Evolutionary conservation across 148 eudicot genomes (phyloP), one percentile per base, ranked within the genome.

Genomic region (Persicaria maculosa): DNA sequence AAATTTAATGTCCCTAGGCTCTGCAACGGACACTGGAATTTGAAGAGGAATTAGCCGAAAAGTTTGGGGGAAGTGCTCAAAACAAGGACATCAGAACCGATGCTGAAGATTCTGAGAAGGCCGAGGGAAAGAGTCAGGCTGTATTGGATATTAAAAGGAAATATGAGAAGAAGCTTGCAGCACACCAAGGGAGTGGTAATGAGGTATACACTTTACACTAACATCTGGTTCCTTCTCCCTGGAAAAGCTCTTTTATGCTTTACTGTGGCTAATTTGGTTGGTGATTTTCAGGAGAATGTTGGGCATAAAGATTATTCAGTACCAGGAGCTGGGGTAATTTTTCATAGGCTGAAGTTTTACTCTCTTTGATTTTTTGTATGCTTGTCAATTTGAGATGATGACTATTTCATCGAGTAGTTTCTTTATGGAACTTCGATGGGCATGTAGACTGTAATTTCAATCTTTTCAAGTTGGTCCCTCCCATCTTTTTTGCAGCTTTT

Each of bases 101-200:
- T 53, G 50, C 62, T 73, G 97, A 86, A 71, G 93, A 90, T 47
- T 20, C 65, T 47, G 86, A 84, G 72, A 84, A 55, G 78, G 85
- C 74, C 47, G 87, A 87, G 68, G 81, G 74, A 76, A 46, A 73
- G 50, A 79, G 79, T 79, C 98, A 85, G 74, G 77, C 83, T 76
- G 87, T 95, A 65, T 89, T 86, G 64, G 97, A 95, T 85, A 95
- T 95, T 73, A 85, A 87, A 57, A 95, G 89, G 82, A 92, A 95
- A 83, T 95, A 95, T 77, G 97, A 95, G 85, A 95, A 92, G 74
- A 92, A 85, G 88, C 96, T 95, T 75, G 93, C 96, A 80, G 93
- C 84, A 71, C 88, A 92, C 81, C 88, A 90, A 76, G 93, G 86
- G 78, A 85, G 77, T 85, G 96, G 74, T 78, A 83, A 67, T 80